Evolutionary conservation across 2,329 filamentous ascomycete genomes (phyloP), one percentile per base, ranked within the genome.

Genomic region (Talaromyces sp.): DNA sequence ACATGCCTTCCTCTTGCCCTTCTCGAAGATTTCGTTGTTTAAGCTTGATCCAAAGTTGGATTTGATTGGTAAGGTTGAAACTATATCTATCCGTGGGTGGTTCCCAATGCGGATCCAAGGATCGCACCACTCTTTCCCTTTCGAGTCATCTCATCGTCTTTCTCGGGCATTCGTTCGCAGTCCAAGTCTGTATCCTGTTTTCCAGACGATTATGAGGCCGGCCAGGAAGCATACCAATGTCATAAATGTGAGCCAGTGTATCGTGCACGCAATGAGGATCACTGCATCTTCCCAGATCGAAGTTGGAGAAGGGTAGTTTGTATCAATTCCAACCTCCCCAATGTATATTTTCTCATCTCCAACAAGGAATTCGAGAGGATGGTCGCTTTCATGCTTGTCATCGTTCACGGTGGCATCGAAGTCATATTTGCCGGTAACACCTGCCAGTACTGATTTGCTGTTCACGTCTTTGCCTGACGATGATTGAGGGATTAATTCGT

Each of bases 161-260:
- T 18, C 6, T 31, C 23, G 46, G n/a, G n/a, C 21, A 31, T n/a
- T 14, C 1, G 21, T 21, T 28, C 44, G 21, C 21, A 52, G 25
- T 9, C 44, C 58, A 25, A 52, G 25, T 44, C 18, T 44, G 48
- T 61, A 61, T 14, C 59, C 50, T 40, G 48, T 44, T 31, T 31
- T 54, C 14, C 25, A 50, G 12, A 37, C 46, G 28, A 61, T 55
- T 37, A 61, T 21, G 12, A 61, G 39, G 4, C 48, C 37, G 25
- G 35, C 8, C 25, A 61, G 37, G 12, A 18, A 21, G 25, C 35
- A 44, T 18, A 61, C 48, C 18, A 55, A 23, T 14, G 25, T 12
- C 25, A 35, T 25, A 11, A 37, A 8, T 2, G 50, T 55, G 14
- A 55, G 21, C 48, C 35, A 61, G 39, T 61, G 37, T 25, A 61